Evolutionary conservation across 441 rosid genomes (phyloP), one percentile per base, ranked within the genome.

Genomic region (Kokia cookei): DNA sequence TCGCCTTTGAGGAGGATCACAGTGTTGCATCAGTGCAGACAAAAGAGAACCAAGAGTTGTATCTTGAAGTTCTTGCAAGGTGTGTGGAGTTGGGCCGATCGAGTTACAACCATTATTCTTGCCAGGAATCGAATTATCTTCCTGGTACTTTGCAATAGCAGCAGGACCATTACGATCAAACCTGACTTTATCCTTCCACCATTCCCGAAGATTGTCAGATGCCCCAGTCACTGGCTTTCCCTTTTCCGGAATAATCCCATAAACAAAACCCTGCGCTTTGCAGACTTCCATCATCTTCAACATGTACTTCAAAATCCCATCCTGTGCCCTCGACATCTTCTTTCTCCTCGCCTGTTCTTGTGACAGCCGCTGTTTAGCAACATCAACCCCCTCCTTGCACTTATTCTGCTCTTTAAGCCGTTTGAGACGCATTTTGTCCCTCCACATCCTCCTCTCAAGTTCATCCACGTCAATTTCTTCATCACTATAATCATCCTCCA

Each of bases 141-240:
- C 90, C 73, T 82, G 87, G 51, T 91, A 89, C 81, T 88, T 91
- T 11, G 85, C 57, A 47, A 95, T 89, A n/a, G 98, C 98, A 37
- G 97, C 93, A 0, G 94, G 97, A 58, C 97, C 99, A 53, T 91
- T 95, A 10, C 97, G 85, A 74, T 95, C 99, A 73, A 95, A 95
- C 84, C 93, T 80, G 55, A 95, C 99, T 71, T 81, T 91, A 50
- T 93, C 99, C 88, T 89, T 95, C 99, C 99, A 95, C 99, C 99
- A 95, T 50, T 85, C 99, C 15, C 97, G 90, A 65, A 95, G 93
- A 73, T 86, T 93, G 75, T 93, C 99, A 1, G 99, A 93, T 60
- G 97, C 88, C 0, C 98, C 99, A 4, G 92, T 84, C n/a, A 93
- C 94, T 0, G 98, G 96, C 78, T 85, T 90, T n/a, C 99, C 99